Base-by-base conservation (phyloP, 495 filamentous ascomycete species). In the Aspergillus nanangensis region DNA sequence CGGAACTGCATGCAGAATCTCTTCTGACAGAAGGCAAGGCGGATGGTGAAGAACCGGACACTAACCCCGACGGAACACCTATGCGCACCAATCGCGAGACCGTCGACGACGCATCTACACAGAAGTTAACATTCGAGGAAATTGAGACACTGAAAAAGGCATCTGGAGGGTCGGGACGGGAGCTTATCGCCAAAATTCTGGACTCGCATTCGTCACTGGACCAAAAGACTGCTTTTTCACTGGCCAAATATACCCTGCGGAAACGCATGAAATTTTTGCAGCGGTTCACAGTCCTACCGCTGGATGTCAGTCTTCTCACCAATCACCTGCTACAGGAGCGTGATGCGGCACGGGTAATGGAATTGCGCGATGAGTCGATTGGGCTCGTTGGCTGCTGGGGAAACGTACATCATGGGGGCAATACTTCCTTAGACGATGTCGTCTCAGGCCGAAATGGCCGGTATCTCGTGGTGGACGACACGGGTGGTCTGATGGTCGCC, bases 201-300 rank as follows among this genome's bases (percentile, higher is more conserved):
- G 74, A 86, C 15, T 89, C 87, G 11, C 93, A 98, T 66, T 78
- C 81, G 3, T 87, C 84, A 0, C 69, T 97, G 21, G 90, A 94
- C 50, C 85, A 98, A 70, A 98, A 97, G 71, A 96, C 93, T 0
- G 78, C 84, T 2, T 98, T 95, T 63, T 89, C 87, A 5, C 69
- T 96, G 15, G 90, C 91, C 18, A 98, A 98, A 61, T 98, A 98
- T 59, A 94, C 90, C 37, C 70, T 97, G 13, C 78, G 93, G 17
- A 98, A 98, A 72, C 83, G 84, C 32, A 92, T 83, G 62, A 98
- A 98, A 69, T 97, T 94, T 58, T 77, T 96, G 49, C 80, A 82
- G 49, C 72, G 90, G 15, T 96, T 98, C 50, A 90, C 85, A 1
- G 77, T 91, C 0, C 66, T 92, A 20, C 91, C 89, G 0, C 56